Base-by-base conservation (phyloP, 257 asterid species). In the Ilex aquifolium region DNA sequence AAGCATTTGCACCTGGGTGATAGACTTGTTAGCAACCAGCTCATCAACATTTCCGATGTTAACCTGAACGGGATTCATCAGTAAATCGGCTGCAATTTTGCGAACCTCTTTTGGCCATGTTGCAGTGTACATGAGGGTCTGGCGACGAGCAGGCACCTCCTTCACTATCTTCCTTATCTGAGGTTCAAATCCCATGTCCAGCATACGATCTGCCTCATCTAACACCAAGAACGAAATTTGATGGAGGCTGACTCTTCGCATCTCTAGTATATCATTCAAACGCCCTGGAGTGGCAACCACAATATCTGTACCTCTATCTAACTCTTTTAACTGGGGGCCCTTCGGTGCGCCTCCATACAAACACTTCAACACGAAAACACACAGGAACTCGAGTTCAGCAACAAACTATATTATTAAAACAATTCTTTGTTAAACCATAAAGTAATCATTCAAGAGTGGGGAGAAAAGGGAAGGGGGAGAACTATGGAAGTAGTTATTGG, bases 171-270 rank as follows among this genome's bases (percentile, higher is more conserved):
- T 93, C 85, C 97, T 84, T 66, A 90, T 93, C 79, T 93, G 99
- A 71, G 99, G 99, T 82, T 93, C 99, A 59, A 93, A 93, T 12
- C 99, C 99, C 97, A 93, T 93, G 88, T 93, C 99, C 76, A 93
- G 83, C 99, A 93, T 93, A 57, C 99, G 84, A 69, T 93, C 99
- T 11, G 99, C 99, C 82, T 93, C 97, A 57, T 93, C 99, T 30
- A 93, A 77, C 74, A 93, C 99, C 95, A 93, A 77, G 72, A 85
- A 93, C 30, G 99, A 85, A 65, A 93, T 87, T 74, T 93, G 99
- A 54, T 80, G 75, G 69, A 93, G 96, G 75, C 86, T 90, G 69
- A 90, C 62, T 73, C 95, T 86, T 79, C 85, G 72, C 93, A 88
- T 90, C 84, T 93, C 97, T 78, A 93, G 75, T 76, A 93, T 90